Percentiles rank a stretch among this genome's conserved stretches.
Evolutionary conservation across 306 rosid species (phyloP).

Genomic region (Cucumis melo): DNA sequence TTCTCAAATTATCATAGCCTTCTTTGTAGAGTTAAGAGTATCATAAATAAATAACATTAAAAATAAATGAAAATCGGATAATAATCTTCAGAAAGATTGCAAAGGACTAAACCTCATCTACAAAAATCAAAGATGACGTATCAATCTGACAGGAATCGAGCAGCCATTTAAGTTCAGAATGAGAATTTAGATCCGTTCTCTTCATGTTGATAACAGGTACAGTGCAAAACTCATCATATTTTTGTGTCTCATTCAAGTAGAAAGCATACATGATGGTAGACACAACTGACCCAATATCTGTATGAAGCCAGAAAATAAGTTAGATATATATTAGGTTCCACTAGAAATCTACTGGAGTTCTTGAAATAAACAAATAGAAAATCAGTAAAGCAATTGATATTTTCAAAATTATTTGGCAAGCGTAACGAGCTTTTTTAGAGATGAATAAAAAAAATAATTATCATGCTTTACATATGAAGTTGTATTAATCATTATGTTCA

Average conservation of each 20-base stretch:
- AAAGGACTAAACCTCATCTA: conserved; percentile 54
- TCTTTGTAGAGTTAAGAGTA: not conserved
- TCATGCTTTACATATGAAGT: not conserved
- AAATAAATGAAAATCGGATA: not conserved
- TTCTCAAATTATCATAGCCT: not conserved
- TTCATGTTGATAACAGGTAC: conserved; percentile 71
- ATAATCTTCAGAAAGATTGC: not conserved
- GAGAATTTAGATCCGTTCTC: conserved; percentile 46
- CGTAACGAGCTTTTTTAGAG: not conserved
- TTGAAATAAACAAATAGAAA: not conserved
- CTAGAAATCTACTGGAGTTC: not conserved
- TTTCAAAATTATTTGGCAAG: not conserved
- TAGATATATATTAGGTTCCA: not conserved
- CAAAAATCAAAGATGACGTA: conserved; percentile 46
- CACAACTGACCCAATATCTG: conserved; percentile 67
- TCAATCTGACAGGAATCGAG: conserved; percentile 76
- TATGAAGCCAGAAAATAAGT: not conserved
- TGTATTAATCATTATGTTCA: not conserved
- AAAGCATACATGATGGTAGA: conserved; percentile 68
- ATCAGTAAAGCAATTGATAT: not conserved
- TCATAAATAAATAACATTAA: not conserved
- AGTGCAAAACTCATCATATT: conserved; percentile 36
- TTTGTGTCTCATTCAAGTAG: conserved; percentile 45
- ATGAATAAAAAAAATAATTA: not conserved
- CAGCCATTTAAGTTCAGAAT: conserved; percentile 70